Conservation (phyloP, 345 rosid genomes). For the Sapria himalayana region DNA sequence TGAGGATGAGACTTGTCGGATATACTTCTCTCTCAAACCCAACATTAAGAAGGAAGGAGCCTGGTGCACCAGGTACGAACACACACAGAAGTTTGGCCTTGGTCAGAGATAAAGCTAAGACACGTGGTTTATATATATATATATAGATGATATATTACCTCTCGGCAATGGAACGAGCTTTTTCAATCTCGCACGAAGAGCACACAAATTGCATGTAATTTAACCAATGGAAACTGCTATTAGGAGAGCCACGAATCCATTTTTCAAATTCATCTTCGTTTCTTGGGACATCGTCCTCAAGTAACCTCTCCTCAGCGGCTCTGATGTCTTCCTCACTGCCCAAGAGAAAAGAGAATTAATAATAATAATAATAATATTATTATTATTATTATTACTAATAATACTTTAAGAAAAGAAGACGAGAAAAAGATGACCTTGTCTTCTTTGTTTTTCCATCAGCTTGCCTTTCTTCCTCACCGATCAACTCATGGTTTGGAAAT, state of each 20-base stretch:
- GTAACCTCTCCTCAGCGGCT: conserved; percentile 79
- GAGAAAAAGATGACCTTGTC: conserved; percentile 26
- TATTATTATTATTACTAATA: too few species aligned
- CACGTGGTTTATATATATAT: too few species aligned
- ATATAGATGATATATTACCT: conserved; percentile 25
- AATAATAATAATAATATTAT: too few species aligned
- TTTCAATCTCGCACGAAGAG: conserved; percentile 57
- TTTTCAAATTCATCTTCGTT: conserved; percentile 86
- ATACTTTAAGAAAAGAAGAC: background rate
- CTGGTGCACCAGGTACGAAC: too few species aligned
- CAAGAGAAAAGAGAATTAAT: too few species aligned
- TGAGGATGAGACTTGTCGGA: too few species aligned
- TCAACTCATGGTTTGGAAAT: conserved; percentile 16
- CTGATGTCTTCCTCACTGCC: conserved; percentile 63
- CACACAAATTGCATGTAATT: conserved; percentile 80
- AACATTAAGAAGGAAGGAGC: too few species aligned
- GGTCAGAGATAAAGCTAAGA: too few species aligned
- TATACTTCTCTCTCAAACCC: too few species aligned
- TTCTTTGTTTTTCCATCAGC: conserved; percentile 48
- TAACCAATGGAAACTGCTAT: conserved; percentile 87
- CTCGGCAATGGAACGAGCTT: conserved; percentile 80
- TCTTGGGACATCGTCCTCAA: conserved; percentile 62
- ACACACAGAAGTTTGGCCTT: too few species aligned
- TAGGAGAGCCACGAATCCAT: conserved; percentile 76
- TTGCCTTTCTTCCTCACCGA: conserved; percentile 14